These are phyloP conservation scores for Myrmaecium sp. DNA, from an alignment of 2,329 filamentous ascomycete genomes.

Conservation along the genomic window DNA sequence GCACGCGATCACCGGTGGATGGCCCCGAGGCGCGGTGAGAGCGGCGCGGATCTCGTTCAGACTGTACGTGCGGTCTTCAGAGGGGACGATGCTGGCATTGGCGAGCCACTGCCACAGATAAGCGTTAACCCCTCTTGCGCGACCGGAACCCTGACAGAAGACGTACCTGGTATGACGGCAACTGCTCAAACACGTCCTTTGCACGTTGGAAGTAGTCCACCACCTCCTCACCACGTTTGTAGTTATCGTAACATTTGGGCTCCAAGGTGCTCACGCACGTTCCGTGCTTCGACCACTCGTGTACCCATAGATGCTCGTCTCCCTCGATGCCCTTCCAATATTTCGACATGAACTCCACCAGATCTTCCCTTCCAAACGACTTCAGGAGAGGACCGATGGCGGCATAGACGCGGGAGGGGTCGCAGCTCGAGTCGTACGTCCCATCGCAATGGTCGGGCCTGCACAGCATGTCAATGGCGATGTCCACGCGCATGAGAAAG, in stretches of 20 bases:
- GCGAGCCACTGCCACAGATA: constrained; percentile 32
- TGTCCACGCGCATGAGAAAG: neutral
- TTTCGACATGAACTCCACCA: constrained; percentile 48
- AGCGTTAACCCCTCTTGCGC: neutral
- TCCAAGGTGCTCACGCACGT: constrained; percentile 56
- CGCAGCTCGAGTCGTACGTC: constrained; percentile 39
- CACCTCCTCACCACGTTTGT: constrained; percentile 43
- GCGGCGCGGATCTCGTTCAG: constrained; percentile 41
- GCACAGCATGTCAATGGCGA: neutral
- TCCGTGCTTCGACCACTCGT: constrained; percentile 58
- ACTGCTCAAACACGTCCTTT: constrained; percentile 46
- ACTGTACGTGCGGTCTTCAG: constrained; percentile 39
- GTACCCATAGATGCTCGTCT: constrained; percentile 49
- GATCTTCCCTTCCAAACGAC: constrained; percentile 34
- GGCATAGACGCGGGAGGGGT: constrained; percentile 1
- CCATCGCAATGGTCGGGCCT: constrained; percentile 46
- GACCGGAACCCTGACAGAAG: neutral
- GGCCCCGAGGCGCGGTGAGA: constrained; percentile 32
- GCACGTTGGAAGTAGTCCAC: constrained; percentile 52
- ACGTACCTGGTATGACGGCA: constrained; percentile 44
- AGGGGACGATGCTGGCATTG: constrained; percentile 43
- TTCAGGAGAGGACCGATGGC: constrained; percentile 27
- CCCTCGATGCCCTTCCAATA: constrained; percentile 59
- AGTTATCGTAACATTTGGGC: constrained; percentile 44
- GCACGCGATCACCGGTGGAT: constrained; percentile 44